Evolutionary conservation across 192 early-diverging fungal genomes (phyloP), one percentile per base, ranked within the genome.

Genomic region (Podila epicladia): DNA sequence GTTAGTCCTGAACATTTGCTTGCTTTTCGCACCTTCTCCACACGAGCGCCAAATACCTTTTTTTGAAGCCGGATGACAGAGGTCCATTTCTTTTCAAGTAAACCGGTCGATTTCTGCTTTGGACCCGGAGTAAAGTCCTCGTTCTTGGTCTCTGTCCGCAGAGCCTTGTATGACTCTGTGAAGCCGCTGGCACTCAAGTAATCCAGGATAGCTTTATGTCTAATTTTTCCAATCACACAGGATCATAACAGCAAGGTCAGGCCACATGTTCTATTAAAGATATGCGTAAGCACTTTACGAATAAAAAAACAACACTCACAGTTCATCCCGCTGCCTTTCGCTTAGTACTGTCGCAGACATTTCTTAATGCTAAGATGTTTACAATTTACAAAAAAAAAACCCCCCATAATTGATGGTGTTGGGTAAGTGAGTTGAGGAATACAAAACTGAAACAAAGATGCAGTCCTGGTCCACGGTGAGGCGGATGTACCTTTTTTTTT

Each of bases 21-120:
- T 41, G 31, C 2, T 67, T 33, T 57, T n/a, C 20, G 22, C 37
- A 32, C n/a, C 17, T 33, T 57, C 24, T 64, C 62, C 33, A 17
- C n/a, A 37, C 3, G 24, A 51, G 19, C 9, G 19, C 26, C 8
- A 35, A 26, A 67, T 31, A 88, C 89, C 86, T 97, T 97, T 74
- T 95, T 95, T 71, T 98, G 96, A 68, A 97, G 82, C 11, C 97
- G 86, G 62, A 98, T 93, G 9, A 98, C 92, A n/a, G 95, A 95
- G 15, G 94, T 94, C 97, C 97, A 98, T 73, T 98, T 98, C 78
- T 94, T 95, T 78, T 96, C 94, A 50, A 96, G 82, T 55, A 95
- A 67, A 35, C 93, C 94, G 29, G 94, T 85, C 60, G 90, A 93
- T 69, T 91, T 91, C 80, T 94, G 91, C 74, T 93, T 93, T 15